These are phyloP conservation scores for Aspergillus melleus DNA, from an alignment of 2,329 filamentous ascomycete genomes.

Conservation along the genomic window DNA sequence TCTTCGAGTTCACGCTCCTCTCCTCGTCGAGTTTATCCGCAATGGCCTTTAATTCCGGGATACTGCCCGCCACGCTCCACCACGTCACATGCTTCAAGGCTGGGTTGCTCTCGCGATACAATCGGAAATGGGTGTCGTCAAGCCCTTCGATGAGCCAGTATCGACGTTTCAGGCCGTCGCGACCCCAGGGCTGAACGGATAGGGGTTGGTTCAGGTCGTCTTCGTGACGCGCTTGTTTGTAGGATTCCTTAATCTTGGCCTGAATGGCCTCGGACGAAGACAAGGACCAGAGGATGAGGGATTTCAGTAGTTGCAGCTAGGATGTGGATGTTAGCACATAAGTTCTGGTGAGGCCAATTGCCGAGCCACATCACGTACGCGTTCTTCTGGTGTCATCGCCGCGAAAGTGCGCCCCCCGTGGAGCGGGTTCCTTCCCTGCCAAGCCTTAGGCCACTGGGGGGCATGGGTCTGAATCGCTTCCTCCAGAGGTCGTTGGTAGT, in stretches of 20 bases:
- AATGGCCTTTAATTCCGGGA: slow-evolving; percentile 77
- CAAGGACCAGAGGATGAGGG: slow-evolving; percentile 83
- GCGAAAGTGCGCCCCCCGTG: slow-evolving; percentile 78
- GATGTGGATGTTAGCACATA: slow-evolving; percentile 8
- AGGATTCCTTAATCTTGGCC: slow-evolving; percentile 77
- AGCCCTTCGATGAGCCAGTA: slow-evolving; percentile 93
- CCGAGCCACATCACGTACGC: slow-evolving; percentile 58
- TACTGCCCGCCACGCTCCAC: slow-evolving; percentile 89
- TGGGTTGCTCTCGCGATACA: slow-evolving; percentile 92
- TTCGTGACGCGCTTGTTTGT: slow-evolving; percentile 82
- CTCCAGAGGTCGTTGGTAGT: slow-evolving; percentile 90
- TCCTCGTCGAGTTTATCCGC: slow-evolving; percentile 78
- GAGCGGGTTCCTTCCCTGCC: slow-evolving; percentile 81
- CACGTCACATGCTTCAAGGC: slow-evolving; percentile 75
- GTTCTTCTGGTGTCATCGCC: slow-evolving; percentile 75
- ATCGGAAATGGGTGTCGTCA: slow-evolving; percentile 89
- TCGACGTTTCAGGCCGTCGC: slow-evolving; percentile 83
- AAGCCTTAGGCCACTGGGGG: slow-evolving; percentile 81
- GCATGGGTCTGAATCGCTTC: slow-evolving; percentile 85
- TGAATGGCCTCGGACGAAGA: slow-evolving; percentile 83
- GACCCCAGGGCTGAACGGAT: slow-evolving; percentile 87
- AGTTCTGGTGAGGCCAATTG: neutral
- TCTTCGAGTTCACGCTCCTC: slow-evolving; percentile 76
- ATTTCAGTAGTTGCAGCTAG: slow-evolving; percentile 79
- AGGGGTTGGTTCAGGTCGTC: slow-evolving; percentile 79